Evolutionary conservation across 2,329 filamentous ascomycete species (phyloP).

Genomic region (Sclerotinia glacialis): DNA sequence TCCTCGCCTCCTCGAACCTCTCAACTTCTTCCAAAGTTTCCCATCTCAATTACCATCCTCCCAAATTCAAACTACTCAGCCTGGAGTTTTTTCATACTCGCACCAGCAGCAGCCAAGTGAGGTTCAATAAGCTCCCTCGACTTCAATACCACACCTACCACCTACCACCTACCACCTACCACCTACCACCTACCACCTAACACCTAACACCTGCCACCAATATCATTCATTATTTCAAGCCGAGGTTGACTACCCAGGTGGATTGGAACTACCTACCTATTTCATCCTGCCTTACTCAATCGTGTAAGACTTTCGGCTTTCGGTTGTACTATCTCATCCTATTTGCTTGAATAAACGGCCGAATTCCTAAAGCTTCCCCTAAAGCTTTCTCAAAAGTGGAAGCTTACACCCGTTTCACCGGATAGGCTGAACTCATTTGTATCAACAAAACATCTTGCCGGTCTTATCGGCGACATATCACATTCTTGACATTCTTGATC

Average conservation of each 20-base stretch:
- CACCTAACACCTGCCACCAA: neutral
- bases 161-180: neutral
- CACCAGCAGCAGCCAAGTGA: neutral
- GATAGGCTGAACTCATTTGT: slow-evolving; percentile 16
- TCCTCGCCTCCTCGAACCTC: slow-evolving; percentile 19
- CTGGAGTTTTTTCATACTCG: neutral
- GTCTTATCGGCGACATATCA: slow-evolving; percentile 22
- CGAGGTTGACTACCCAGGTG: neutral
- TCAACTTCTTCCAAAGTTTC: slow-evolving; percentile 9
- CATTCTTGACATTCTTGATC: slow-evolving; percentile 8
- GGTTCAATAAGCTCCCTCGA: neutral
- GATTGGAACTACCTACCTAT: slow-evolving; percentile 3
- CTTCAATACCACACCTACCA: neutral
- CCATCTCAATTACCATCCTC: neutral
- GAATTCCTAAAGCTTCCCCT: neutral
- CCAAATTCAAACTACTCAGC: neutral
- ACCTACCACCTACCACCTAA: no score
- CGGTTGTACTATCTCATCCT: slow-evolving; percentile 12
- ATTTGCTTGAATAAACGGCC: slow-evolving; percentile 14
- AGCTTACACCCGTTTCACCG: slow-evolving; percentile 20
- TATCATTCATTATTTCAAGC: neutral
- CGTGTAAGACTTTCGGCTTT: slow-evolving; percentile 16
- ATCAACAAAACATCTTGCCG: neutral
- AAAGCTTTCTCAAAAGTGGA: slow-evolving; percentile 2
- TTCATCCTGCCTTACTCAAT: slow-evolving; percentile 11